Evolutionary conservation across 805 yeast genomes (phyloP).

Genomic region (Saccharomycopsis sp.): DNA sequence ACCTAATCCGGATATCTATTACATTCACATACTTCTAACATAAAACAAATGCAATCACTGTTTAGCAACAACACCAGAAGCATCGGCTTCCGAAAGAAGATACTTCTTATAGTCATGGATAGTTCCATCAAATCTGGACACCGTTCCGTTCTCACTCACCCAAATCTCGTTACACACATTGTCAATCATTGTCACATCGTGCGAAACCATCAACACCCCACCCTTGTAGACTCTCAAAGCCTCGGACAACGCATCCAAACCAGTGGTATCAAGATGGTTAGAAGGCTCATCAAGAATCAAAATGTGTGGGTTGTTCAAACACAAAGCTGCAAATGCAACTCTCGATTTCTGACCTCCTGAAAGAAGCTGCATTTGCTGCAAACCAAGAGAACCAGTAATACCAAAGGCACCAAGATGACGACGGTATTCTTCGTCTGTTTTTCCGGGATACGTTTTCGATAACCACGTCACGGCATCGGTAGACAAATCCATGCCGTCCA

Average conservation of each 20-base stretch:
- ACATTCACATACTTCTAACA: not conserved
- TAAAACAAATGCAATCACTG: conserved; percentile 39
- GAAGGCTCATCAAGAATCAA: conserved; percentile 95
- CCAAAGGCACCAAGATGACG: conserved; percentile 96
- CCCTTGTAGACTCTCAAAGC: conserved; percentile 87
- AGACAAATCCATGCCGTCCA: conserved; percentile 89
- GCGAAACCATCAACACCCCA: conserved; percentile 96
- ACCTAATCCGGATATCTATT: too few species aligned
- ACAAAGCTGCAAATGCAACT: conserved; percentile 95
- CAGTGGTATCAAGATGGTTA: conserved; percentile 96
- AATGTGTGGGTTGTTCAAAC: conserved; percentile 85
- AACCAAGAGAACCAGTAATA: conserved; percentile 87
- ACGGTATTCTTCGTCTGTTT: conserved; percentile 92
- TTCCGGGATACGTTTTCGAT: conserved; percentile 84
- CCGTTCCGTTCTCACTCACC: conserved; percentile 87
- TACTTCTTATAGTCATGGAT: conserved; percentile 88
- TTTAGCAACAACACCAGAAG: conserved; percentile 83
- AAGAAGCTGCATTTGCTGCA: conserved; percentile 80
- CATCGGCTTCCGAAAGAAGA: conserved; percentile 70
- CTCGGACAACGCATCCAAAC: conserved; percentile 90
- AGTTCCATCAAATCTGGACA: conserved; percentile 68
- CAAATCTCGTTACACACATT: conserved; percentile 89
- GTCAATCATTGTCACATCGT: conserved; percentile 88
- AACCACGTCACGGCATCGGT: conserved; percentile 91
- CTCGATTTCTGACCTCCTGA: conserved; percentile 99